Evolutionary conservation across 2,329 filamentous ascomycete species (phyloP), one percentile per base, ranked within the genome.

Genomic region (Neonectria punicea): DNA sequence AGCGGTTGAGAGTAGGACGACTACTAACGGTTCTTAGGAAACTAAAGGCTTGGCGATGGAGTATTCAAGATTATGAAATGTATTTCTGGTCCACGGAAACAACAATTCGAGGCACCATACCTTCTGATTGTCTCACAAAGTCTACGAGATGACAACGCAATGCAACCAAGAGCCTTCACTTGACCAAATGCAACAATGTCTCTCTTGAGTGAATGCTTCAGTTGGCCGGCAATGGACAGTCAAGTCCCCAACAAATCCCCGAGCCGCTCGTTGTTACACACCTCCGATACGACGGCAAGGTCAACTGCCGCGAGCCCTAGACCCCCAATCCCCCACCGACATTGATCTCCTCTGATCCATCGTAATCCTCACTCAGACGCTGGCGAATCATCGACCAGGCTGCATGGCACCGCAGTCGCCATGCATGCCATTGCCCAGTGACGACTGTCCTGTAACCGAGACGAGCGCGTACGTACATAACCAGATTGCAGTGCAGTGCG

Each of bases 391-490:
- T 22, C 22, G 22, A 22, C 22, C 22, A 22, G 22, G 25, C 59
- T 57, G 59, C 53, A 53, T 53, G 53, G 20, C 53, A 57, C 46
- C 2, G 36, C 53, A 28, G 22, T 9, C 32, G 43, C 22, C 46
- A 47, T 57, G 59, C 59, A 62, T 46, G 60, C 28, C 28, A 30
- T 51, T 50, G 36, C 14, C 58, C 60, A 53, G 34, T 51, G 44
- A 57, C 46, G 5, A 39, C 36, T 36, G 43, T 34, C n/a, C 61
- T 30, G 43, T 51, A 63, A 54, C 61, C 51, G 56, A 59, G 50
- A 63, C 34, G 34, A 36, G 50, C 34, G 50, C 20, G 22, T 50
- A 39, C 25, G n/a, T 30, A 28, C 50, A 25, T 25, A 25, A 25
- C 2, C 30, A 30, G 9, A 30, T 8, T 30, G 30, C 30, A 10